Evolutionary conservation across 1,284 basidiomycete genomes (phyloP).

Genomic region (Clitocybe nebularis): DNA sequence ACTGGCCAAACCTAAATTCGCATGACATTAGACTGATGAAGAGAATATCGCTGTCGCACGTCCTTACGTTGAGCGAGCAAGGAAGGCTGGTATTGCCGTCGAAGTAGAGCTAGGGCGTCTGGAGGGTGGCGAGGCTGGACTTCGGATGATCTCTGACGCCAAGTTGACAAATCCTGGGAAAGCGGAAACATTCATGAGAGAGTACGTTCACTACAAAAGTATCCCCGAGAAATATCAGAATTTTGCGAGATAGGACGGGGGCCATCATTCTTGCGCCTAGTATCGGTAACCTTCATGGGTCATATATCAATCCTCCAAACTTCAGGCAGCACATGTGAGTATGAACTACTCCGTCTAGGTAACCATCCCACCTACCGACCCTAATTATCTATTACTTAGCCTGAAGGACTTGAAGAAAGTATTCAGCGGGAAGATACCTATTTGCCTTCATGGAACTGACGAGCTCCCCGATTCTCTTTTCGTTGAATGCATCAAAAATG

Average conservation of each 20-base stretch:
- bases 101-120: slow-evolving; percentile 50
- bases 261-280: slow-evolving; percentile 44
- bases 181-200: slow-evolving; percentile 39
- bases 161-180: slow-evolving; percentile 44
- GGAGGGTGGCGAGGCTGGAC: slow-evolving; percentile 47
- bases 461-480: slow-evolving; percentile 41
- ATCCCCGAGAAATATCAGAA: neutral
- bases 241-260: slow-evolving; percentile 31
- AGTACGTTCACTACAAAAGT: slow-evolving; percentile 21
- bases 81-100: slow-evolving; percentile 37
- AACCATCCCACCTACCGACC: no score
- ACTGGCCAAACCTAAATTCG: no score
- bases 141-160: slow-evolving; percentile 43
- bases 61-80: slow-evolving; percentile 42
- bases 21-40: slow-evolving; percentile 47
- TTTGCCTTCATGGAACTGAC: slow-evolving; percentile 46
- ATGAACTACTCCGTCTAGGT: no score
- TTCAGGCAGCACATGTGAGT: slow-evolving; percentile 43
- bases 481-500: slow-evolving; percentile 40
- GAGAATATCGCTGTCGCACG: slow-evolving; percentile 45
- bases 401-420: slow-evolving; percentile 32
- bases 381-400: slow-evolving; percentile 19
- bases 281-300: slow-evolving; percentile 46
- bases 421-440: slow-evolving; percentile 32
- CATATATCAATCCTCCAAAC: slow-evolving; percentile 42